Evolutionary conservation across 2,329 filamentous ascomycete species (phyloP).

Genomic region (Alternaria sp.): DNA sequence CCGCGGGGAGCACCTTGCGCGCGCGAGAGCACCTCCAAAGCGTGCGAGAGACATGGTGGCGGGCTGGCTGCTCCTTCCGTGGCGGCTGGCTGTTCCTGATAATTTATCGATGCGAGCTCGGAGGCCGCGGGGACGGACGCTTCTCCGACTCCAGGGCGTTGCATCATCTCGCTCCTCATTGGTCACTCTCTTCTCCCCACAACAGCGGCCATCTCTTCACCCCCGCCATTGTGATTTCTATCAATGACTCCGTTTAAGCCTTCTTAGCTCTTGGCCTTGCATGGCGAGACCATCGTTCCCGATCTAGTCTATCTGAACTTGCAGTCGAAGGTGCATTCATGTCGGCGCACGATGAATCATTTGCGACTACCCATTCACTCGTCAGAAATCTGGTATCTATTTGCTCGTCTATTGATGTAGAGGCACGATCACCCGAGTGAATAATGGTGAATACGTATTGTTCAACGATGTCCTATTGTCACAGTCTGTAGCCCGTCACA

Average conservation of each 20-base stretch:
- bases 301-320: not conserved
- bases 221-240: not conserved
- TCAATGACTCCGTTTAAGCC: not conserved
- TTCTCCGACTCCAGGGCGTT: constrained; percentile 9
- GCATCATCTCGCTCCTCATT: not conserved
- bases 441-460: not conserved
- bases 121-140: constrained; percentile 22
- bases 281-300: not conserved
- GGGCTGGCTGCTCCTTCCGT: constrained; percentile 24
- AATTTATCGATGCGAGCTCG: constrained; percentile 38
- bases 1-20: constrained; percentile 37
- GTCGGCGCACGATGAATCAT: not conserved
- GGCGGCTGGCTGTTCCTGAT: constrained; percentile 10
- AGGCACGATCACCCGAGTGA: not conserved
- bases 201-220: not conserved
- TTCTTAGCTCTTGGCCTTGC: not conserved
- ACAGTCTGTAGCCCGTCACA: not conserved
- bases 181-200: not conserved
- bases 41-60: constrained; percentile 45
- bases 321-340: not conserved
- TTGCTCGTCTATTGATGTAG: not conserved
- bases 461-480: not conserved
- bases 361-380: not conserved
- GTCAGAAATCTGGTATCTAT: not conserved
- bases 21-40: constrained; percentile 41